phyloP scores from a whole-genome alignment of 768 basidiomycete species.

The Heimioporus sp. region DNA sequence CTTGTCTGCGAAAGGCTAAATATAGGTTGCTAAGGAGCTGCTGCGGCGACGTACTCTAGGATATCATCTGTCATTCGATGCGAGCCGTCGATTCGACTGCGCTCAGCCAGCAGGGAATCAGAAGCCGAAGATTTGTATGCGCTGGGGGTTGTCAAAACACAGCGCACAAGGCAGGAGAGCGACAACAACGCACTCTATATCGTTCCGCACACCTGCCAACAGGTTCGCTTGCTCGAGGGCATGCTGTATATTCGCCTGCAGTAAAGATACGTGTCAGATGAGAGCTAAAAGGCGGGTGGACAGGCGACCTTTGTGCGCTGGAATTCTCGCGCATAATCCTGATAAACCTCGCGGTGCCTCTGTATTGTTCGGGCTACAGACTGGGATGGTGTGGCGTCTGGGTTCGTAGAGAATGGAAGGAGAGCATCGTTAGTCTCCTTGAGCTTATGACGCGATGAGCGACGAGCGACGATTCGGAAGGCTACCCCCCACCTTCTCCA shows the following conservation, averaged over 20 bases:
- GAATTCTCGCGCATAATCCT: constrained; percentile 85
- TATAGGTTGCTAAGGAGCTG: not conserved
- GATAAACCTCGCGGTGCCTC: constrained; percentile 85
- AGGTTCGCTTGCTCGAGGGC: constrained; percentile 87
- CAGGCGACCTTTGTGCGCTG: constrained; percentile 72
- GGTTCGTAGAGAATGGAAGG: constrained; percentile 58
- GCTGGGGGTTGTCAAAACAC: constrained; percentile 38
- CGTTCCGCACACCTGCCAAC: constrained; percentile 87
- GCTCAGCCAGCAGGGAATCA: constrained; percentile 84
- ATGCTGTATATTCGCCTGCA: constrained; percentile 72
- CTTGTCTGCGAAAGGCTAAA: constrained; percentile 61
- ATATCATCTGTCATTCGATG: constrained; percentile 95
- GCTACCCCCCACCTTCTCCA: constrained; percentile 66
- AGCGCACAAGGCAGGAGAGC: not conserved
- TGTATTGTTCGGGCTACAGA: constrained; percentile 89
- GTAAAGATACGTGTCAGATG: constrained; percentile 1
- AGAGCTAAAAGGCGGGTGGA: not conserved
- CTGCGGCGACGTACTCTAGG: constrained; percentile 59
- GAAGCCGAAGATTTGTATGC: constrained; percentile 89
- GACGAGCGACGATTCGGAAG: not conserved
- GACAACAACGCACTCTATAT: constrained; percentile 74
- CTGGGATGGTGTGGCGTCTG: constrained; percentile 65
- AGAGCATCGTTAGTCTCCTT: constrained; percentile 86
- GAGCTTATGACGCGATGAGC: constrained; percentile 49
- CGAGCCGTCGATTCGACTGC: constrained; percentile 86